Percentiles rank a stretch among this genome's conserved stretches.
These are phyloP conservation scores for Smallanthus sonchifolius DNA, from an alignment of 129 eudicot genomes.

Conservation along the genomic window DNA sequence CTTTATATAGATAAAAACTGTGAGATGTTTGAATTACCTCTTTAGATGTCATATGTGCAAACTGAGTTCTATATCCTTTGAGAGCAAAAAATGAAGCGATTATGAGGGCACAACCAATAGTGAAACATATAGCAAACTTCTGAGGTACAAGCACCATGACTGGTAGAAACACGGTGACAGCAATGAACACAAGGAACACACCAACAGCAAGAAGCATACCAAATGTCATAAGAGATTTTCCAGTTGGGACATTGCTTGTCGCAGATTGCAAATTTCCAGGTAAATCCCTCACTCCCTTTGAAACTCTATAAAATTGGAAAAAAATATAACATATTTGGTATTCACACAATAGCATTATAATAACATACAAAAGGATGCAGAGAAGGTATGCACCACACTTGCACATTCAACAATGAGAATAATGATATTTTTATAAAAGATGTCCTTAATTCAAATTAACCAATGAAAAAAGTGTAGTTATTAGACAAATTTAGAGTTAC, in stretches of 20 bases:
- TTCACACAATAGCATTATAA: neutral
- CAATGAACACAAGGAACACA: conserved; percentile 77
- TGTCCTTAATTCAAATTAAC: neutral
- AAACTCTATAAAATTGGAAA: conserved; percentile 44
- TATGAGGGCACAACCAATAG: conserved; percentile 77
- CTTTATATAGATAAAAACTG: neutral
- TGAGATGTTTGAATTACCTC: conserved; percentile 52
- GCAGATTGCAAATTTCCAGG: conserved; percentile 87
- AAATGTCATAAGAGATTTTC: conserved; percentile 66
- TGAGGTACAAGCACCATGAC: conserved; percentile 96
- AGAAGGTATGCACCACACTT: conserved; percentile 1
- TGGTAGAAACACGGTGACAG: conserved; percentile 91
- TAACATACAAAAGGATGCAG: conserved; percentile 8
- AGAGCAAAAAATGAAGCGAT: conserved; percentile 92
- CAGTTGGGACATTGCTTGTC: conserved; percentile 73
- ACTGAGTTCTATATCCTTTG: conserved; percentile 85
- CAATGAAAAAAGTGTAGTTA: neutral
- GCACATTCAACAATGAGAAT: neutral
- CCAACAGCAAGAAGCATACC: conserved; percentile 79
- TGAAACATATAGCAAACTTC: conserved; percentile 88
- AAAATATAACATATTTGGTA: neutral
- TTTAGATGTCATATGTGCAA: conserved; percentile 82
- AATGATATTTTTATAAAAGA: neutral
- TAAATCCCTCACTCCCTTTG: conserved; percentile 80
- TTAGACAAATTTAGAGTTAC: too few relatives aligned